Percentiles rank a stretch among this genome's conserved stretches.
Evolutionary conservation across 2,329 filamentous ascomycete genomes (phyloP).

Genomic region (Ampelomyces quisqualis): DNA sequence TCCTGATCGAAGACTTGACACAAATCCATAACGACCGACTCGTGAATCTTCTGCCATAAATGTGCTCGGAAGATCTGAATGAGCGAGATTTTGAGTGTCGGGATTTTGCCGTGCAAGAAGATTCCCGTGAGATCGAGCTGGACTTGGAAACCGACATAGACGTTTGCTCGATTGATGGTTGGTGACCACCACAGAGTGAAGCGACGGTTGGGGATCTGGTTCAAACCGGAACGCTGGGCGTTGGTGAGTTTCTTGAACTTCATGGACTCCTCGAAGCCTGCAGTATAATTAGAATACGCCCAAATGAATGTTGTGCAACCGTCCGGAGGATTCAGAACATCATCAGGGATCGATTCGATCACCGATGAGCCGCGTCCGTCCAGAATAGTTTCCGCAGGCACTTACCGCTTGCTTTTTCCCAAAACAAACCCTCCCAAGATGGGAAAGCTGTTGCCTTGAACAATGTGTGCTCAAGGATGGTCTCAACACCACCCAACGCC

Average conservation of each 20-base stretch:
- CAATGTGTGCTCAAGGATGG: slow-evolving; percentile 91
- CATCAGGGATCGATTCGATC: too few relatives aligned
- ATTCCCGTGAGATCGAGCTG: slow-evolving; percentile 97
- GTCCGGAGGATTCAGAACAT: too few relatives aligned
- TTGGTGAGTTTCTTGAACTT: slow-evolving; percentile 99
- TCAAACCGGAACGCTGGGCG: slow-evolving; percentile 91
- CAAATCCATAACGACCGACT: slow-evolving; percentile 97
- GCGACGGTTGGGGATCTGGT: slow-evolving; percentile 97
- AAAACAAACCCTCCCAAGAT: slow-evolving; percentile 95
- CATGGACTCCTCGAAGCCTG: slow-evolving; percentile 61
- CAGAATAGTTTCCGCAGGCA: slow-evolving; percentile 20
- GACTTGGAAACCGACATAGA: slow-evolving; percentile 99
- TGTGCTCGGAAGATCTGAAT: slow-evolving; percentile 99
- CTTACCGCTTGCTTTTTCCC: slow-evolving; percentile 63
- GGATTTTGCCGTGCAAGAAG: slow-evolving; percentile 98
- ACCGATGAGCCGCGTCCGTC: background rate
- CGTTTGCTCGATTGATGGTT: slow-evolving; percentile 92
- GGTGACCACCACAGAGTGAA: slow-evolving; percentile 97
- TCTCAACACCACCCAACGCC: slow-evolving; percentile 92
- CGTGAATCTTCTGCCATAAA: slow-evolving; percentile 99
- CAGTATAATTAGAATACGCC: too few relatives aligned
- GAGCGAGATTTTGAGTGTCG: slow-evolving; percentile 93
- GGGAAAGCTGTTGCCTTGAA: slow-evolving; percentile 98
- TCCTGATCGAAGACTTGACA: slow-evolving; percentile 99
- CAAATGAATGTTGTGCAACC: too few relatives aligned